Conservation (phyloP, 371 early-diverging fungal species). For the Choanephora cucurbitarum region DNA sequence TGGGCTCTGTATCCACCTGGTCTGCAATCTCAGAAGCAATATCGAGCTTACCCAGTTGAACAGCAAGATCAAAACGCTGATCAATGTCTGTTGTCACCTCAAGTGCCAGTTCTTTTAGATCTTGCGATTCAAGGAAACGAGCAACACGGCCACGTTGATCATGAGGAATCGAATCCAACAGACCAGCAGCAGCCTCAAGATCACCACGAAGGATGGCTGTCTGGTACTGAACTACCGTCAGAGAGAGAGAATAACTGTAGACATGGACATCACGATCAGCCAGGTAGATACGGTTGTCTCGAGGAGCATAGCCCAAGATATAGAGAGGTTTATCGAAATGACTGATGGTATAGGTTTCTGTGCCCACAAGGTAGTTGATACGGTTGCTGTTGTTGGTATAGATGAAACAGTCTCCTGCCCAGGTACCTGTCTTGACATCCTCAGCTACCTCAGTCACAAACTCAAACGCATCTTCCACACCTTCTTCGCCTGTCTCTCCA, state of each 20-base stretch:
- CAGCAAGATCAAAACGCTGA: slow-evolving; percentile 93
- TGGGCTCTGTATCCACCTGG: slow-evolving; percentile 76
- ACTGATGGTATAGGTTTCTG: slow-evolving; percentile 87
- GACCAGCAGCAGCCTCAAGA: slow-evolving; percentile 71
- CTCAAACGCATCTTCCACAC: slow-evolving; percentile 95
- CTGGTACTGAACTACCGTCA: slow-evolving; percentile 94
- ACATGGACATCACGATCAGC: slow-evolving; percentile 92
- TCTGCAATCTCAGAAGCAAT: slow-evolving; percentile 88
- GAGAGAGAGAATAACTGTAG: slow-evolving; percentile 87
- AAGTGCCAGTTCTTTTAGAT: slow-evolving; percentile 88
- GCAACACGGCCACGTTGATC: slow-evolving; percentile 92
- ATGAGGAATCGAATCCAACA: slow-evolving; percentile 83
- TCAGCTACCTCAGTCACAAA: slow-evolving; percentile 92
- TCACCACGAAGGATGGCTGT: slow-evolving; percentile 94
- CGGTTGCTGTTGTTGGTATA: slow-evolving; percentile 90
- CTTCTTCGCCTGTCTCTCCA: slow-evolving; percentile 83
- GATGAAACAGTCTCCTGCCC: slow-evolving; percentile 98
- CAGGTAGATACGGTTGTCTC: slow-evolving; percentile 92
- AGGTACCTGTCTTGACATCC: slow-evolving; percentile 88
- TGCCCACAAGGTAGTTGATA: slow-evolving; percentile 94
- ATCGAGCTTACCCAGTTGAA: slow-evolving; percentile 83
- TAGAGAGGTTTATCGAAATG: slow-evolving; percentile 93
- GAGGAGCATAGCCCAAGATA: slow-evolving; percentile 91
- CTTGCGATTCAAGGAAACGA: slow-evolving; percentile 92
- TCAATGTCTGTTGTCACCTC: slow-evolving; percentile 92